Evolutionary conservation across 2,329 filamentous ascomycete genomes (phyloP), one percentile per base, ranked within the genome.

Genomic region (Trichoderma harzianum): DNA sequence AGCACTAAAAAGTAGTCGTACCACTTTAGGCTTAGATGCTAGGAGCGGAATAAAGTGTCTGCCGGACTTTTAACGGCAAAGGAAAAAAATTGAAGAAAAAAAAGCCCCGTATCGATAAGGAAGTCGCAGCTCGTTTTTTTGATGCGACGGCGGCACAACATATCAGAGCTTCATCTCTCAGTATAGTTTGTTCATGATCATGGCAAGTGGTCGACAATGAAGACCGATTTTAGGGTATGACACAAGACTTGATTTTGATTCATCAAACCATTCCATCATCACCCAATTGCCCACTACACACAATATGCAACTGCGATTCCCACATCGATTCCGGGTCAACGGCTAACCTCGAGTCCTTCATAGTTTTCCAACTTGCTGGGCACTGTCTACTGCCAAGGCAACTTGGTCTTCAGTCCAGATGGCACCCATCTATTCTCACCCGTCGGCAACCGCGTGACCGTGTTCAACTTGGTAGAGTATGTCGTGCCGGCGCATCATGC

Each of bases 291-390:
- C n/a, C 53, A 47, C 8, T 47, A 12, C 21, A 60, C 36, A 21
- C 55, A 60, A 47, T 34, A 21, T 10, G n/a, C 65, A 68, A 51
- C 66, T 61, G n/a, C 57, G 16, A 43, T n/a, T 7, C 12, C 60
- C 28, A 62, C 1, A 47, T 21, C 14, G 26, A 53, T 28, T 18
- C 34, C 2, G 28, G 21, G 39, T 57, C 60, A 24, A 47, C 28
- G 30, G 51, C 60, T 71, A 21, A 70, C 34, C 7, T 28, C 18
- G 11, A 24, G 32, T 21, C 18, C 26, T 30, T 39, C 58, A 30
- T 74, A 98, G 95, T 99, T 99, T 85, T 97, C 95, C 81, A 99
- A 98, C 84, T 89, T 99, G 81, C 89, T 99, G 79, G 97, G 96
- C 80, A 99, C 96, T 77, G 96, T 99, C 80, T 99, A 98, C 86